Percentiles rank a stretch among this genome's conserved stretches.
Conservation (phyloP, 1,139 yeast species). For the Nakaseomyces bracarensis region DNA sequence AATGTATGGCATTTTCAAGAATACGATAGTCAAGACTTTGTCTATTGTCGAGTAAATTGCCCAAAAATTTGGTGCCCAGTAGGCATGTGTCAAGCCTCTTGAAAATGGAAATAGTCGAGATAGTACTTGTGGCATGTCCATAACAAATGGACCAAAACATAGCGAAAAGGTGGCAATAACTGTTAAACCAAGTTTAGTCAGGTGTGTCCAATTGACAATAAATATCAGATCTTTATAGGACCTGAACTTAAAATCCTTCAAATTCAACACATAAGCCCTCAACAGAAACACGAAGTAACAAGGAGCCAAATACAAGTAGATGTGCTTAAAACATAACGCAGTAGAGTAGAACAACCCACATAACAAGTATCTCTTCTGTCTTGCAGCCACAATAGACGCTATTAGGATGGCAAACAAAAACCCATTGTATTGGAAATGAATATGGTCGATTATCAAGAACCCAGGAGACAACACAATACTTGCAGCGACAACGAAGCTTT, state of each 20-base stretch:
- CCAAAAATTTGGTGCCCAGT: conserved; percentile 99
- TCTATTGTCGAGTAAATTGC: conserved; percentile 86
- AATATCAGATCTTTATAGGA: conserved; percentile 32
- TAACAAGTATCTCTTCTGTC: conserved; percentile 45
- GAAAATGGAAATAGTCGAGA: conserved; percentile 82
- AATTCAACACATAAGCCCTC: conserved; percentile 49
- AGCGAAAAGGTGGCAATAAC: conserved; percentile 54
- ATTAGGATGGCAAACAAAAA: conserved; percentile 81
- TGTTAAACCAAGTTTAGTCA: conserved; percentile 54
- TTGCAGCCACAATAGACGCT: conserved; percentile 64
- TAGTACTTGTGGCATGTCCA: conserved; percentile 57
- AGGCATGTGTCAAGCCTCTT: conserved; percentile 93
- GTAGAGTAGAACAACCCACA: conserved; percentile 71
- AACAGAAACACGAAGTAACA: conserved; percentile 78
- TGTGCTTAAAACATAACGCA: conserved; percentile 86
- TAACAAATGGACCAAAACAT: conserved; percentile 77
- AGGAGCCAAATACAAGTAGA: conserved; percentile 87
- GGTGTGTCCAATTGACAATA: conserved; percentile 49
- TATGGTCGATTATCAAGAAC: conserved; percentile 76
- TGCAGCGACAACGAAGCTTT: conserved; percentile 66
- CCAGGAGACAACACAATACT: conserved; percentile 88
- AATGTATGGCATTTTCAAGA: conserved; percentile 40
- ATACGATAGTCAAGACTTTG: conserved; percentile 52
- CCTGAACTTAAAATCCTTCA: conserved; percentile 28
- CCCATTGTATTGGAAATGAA: conserved; percentile 92